Evolutionary conservation across 768 basidiomycete genomes (phyloP), one percentile per base, ranked within the genome.

Genomic region (Rhizopogon rudus): DNA sequence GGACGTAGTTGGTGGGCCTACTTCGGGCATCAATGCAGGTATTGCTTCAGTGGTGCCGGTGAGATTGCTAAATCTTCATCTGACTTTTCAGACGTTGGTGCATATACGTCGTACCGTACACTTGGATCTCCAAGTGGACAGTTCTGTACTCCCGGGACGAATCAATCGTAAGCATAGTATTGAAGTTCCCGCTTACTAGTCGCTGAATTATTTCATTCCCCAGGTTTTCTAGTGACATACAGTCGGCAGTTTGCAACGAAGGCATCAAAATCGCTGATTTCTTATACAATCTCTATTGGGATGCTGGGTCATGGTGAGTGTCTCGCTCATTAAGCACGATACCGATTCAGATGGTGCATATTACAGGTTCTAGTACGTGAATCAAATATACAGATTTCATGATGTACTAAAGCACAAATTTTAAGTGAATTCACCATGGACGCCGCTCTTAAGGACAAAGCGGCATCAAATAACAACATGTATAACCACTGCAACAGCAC

Each of bases 401-500:
- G 22, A 4, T 51, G 40, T 8, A 14, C 39, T 44, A 48, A 29
- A 33, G 29, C 13, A 22, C 10, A 39, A 14, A 8, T 5, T 25
- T 6, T 29, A 55, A 69, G 69, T 39, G 54, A 54, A 3, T 66
- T 44, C 22, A 63, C 67, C 2, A 58, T 53, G 44, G 59, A 66
- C n/a, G 52, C 53, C 12, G 61, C 61, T 3, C 51, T 52, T 3
- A 25, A 41, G 9, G 59, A 64, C 28, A 61, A 69, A 20, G 52
- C 51, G 4, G 53, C 48, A 22, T 54, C 60, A 31, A 58, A 58
- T 16, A 63, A 65, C 59, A 65, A 70, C 49, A 66, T 67, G 0
- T 70, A 67, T 50, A 65, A 64, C 13, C 63, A 65, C 46, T 70
- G 69, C 51, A 55, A 57, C n/a, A 44, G 48, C 10, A 55, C 54